Percentiles rank a stretch among this genome's conserved stretches.
Evolutionary conservation across 345 rosid species (phyloP).

Genomic region (Pelargonium nanum): DNA sequence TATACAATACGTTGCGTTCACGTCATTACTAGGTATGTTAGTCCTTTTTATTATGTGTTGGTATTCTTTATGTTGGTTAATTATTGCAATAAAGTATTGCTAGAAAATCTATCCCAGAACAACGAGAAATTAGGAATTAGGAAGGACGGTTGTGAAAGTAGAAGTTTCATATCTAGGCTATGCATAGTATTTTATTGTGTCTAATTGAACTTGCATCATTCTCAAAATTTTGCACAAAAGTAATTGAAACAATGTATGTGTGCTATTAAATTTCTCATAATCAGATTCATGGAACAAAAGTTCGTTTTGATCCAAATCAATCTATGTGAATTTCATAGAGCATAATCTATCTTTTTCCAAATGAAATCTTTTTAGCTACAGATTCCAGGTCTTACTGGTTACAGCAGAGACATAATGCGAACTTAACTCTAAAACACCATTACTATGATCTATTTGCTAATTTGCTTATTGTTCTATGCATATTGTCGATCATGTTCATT

Average conservation of each 20-base stretch:
- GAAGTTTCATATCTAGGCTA: too few relatives aligned
- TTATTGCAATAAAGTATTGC: too few relatives aligned
- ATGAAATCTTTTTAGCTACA: too few relatives aligned
- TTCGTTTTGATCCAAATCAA: too few relatives aligned
- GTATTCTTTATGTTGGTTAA: background rate
- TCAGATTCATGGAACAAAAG: background rate
- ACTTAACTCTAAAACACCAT: background rate
- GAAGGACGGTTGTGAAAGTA: too few relatives aligned
- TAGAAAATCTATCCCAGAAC: too few relatives aligned
- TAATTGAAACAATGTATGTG: background rate
- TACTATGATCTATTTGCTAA: too few relatives aligned
- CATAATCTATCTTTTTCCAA: background rate
- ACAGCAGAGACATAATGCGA: background rate
- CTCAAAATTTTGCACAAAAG: background rate
- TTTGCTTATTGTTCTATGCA: too few relatives aligned
- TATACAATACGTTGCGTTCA: constrained; percentile 80
- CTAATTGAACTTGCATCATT: background rate
- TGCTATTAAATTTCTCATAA: too few relatives aligned
- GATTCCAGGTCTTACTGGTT: background rate
- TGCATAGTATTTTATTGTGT: background rate
- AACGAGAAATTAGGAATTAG: too few relatives aligned
- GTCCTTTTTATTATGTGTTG: background rate
- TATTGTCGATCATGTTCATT: too few relatives aligned
- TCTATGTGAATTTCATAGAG: background rate
- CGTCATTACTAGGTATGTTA: constrained; percentile 70